Percentiles rank a stretch among this genome's conserved stretches.
Conservation (phyloP, 805 yeast genomes). For the Hagleromyces aurorensis region DNA sequence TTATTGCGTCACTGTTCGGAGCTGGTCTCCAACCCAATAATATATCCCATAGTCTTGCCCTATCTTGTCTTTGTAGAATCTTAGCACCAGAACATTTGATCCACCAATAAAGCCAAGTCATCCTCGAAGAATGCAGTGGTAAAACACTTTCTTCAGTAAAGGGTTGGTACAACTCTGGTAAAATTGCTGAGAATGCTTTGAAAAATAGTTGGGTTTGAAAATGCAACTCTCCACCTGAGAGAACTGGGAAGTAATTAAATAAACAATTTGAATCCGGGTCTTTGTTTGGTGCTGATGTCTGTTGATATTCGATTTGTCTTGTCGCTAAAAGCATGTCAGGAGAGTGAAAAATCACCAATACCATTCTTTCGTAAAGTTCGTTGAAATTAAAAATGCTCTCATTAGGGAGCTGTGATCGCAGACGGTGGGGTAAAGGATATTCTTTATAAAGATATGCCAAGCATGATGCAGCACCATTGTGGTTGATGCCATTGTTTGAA, state of each 20-base stretch:
- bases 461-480: no score
- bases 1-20: conserved; percentile 25
- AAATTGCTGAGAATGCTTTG: conserved; percentile 49
- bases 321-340: conserved; percentile 40
- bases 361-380: conserved; percentile 67
- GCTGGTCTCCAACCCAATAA: conserved; percentile 67
- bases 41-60: conserved; percentile 88
- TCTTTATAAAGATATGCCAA: conserved; percentile 21
- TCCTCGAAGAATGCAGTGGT: conserved; percentile 45
- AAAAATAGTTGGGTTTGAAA: conserved; percentile 38
- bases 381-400: conserved; percentile 43
- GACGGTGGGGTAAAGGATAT: conserved; percentile 23
- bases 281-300: conserved; percentile 5
- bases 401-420: conserved; percentile 16
- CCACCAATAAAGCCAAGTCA: conserved; percentile 95
- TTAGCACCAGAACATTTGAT: conserved; percentile 83
- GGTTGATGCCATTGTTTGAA: no score
- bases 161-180: conserved; percentile 71
- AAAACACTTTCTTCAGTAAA: conserved; percentile 75
- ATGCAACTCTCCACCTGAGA: conserved; percentile 30
- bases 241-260: conserved; percentile 25
- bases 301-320: conserved; percentile 10
- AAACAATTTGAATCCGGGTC: conserved; percentile 4
- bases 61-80: conserved; percentile 69
- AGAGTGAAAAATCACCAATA: conserved; percentile 65